These are phyloP conservation scores for Boletus rufocinnamomeus DNA, from an alignment of 768 basidiomycete genomes.

Conservation along the genomic window DNA sequence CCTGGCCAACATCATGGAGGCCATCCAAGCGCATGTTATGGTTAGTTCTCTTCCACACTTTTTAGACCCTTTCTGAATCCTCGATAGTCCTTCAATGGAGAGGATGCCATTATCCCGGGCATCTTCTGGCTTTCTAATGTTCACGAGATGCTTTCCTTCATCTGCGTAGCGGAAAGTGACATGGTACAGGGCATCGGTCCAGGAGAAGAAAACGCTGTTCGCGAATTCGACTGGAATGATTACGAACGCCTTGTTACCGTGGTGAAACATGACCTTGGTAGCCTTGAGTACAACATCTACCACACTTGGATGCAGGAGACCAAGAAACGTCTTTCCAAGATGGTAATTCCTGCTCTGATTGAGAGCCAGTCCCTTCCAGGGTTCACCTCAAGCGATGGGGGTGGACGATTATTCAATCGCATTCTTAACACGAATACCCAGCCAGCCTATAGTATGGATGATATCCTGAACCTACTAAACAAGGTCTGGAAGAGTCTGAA, in stretches of 20 bases:
- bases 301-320: slow-evolving; percentile 99
- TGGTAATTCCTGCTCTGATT: slow-evolving; percentile 98
- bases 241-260: slow-evolving; percentile 97
- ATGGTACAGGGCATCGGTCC: slow-evolving; percentile 98
- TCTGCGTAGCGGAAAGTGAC: slow-evolving; percentile 98
- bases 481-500: slow-evolving; percentile 98
- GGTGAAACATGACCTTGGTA: slow-evolving; percentile 98
- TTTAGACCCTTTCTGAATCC: slow-evolving; percentile 8
- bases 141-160: slow-evolving; percentile 98
- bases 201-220: slow-evolving; percentile 88
- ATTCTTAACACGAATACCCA: slow-evolving; percentile 81
- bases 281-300: slow-evolving; percentile 99
- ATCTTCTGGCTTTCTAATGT: slow-evolving; percentile 99
- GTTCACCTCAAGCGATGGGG: slow-evolving; percentile 94
- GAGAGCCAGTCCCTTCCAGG: slow-evolving; percentile 98
- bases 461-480: slow-evolving; percentile 93
- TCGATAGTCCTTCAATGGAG: slow-evolving; percentile 79
- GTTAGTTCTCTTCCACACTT: slow-evolving; percentile 48
- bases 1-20: slow-evolving; percentile 98
- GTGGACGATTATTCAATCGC: slow-evolving; percentile 91
- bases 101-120: slow-evolving; percentile 94
- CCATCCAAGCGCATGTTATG: slow-evolving; percentile 97
- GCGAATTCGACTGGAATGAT: slow-evolving; percentile 94
- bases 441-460: slow-evolving; percentile 98
- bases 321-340: slow-evolving; percentile 93